phyloP scores from a whole-genome alignment of 495 filamentous ascomycete species.

The Chlorociboria aeruginascens region DNA sequence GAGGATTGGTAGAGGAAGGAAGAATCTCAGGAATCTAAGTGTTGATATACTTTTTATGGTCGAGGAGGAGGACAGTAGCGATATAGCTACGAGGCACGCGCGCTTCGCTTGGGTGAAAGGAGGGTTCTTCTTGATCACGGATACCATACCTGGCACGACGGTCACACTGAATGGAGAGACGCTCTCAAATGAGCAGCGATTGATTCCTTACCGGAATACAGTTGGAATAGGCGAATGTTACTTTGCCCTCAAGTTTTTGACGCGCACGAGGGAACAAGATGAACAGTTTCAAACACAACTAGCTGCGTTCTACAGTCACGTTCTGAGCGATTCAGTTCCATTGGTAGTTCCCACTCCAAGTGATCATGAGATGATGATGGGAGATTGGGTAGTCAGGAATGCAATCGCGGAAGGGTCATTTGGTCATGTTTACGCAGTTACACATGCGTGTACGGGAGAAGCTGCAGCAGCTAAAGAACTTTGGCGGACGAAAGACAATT shows the following conservation, averaged over 20 bases:
- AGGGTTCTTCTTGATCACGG: slow-evolving; percentile 12
- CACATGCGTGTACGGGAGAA: slow-evolving; percentile 7
- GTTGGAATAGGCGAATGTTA: slow-evolving; percentile 9
- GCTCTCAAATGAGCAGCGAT: slow-evolving; percentile 1
- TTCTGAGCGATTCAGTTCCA: slow-evolving; percentile 4
- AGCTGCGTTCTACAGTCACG: slow-evolving; percentile 3
- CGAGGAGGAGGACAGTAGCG: too few species aligned
- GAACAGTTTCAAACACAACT: slow-evolving; percentile 12
- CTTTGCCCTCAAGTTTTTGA: slow-evolving; percentile 10
- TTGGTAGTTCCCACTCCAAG: slow-evolving; percentile 10
- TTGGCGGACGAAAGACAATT: slow-evolving; percentile 10
- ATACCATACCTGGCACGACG: slow-evolving; percentile 1
- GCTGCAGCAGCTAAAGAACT: slow-evolving; percentile 13
- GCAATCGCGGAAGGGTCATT: slow-evolving; percentile 8
- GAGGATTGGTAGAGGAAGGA: too few species aligned
- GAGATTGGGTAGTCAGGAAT: slow-evolving; percentile 12
- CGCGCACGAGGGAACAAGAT: slow-evolving; percentile 1
- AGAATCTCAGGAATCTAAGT: too few species aligned
- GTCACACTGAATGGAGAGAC: slow-evolving; percentile 12
- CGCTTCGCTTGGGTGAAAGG: slow-evolving; percentile 7
- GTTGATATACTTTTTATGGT: too few species aligned
- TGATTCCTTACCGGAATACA: slow-evolving; percentile 9
- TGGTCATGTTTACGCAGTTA: slow-evolving; percentile 11
- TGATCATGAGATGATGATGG: slow-evolving; percentile 9
- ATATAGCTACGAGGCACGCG: too few species aligned